Conservation (phyloP, 768 basidiomycete species). For the Phylloporus rhodoxanthus region DNA sequence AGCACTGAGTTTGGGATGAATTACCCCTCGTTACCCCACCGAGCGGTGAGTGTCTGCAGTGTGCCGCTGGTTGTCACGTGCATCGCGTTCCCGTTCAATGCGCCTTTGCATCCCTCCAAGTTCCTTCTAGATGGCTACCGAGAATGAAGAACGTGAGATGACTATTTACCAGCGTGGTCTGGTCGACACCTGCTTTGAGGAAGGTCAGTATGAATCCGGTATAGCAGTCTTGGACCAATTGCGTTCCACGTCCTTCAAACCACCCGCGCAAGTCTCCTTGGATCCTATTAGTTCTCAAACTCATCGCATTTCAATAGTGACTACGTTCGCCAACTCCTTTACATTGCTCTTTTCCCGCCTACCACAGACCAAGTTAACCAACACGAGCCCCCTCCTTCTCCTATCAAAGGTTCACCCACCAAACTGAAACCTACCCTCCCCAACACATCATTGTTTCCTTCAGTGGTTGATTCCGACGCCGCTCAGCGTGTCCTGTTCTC, state of each 20-base stretch:
- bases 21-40: background rate
- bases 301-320: conserved; percentile 34
- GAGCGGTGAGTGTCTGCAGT: background rate
- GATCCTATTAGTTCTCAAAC: conserved; percentile 8
- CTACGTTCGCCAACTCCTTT: conserved; percentile 64
- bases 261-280: conserved; percentile 45
- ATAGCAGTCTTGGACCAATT: conserved; percentile 59
- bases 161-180: conserved; percentile 44
- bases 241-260: conserved; percentile 50
- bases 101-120: conserved; percentile 1
- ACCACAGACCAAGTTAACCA: conserved; percentile 13
- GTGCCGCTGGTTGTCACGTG: conserved; percentile 17
- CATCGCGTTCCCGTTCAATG: conserved; percentile 16
- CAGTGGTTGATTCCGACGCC: conserved; percentile 41
- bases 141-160: conserved; percentile 39
- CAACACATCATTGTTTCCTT: conserved; percentile 38
- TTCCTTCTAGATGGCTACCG: conserved; percentile 6
- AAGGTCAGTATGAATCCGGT: conserved; percentile 68
- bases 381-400: conserved; percentile 26
- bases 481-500: conserved; percentile 52
- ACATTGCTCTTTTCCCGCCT: conserved; percentile 60
- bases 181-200: conserved; percentile 71
- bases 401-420: conserved; percentile 41
- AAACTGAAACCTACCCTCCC: conserved; percentile 40
- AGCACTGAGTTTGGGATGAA: background rate